These are phyloP conservation scores for Beauveria sp. DNA, from an alignment of 2,329 filamentous ascomycete species.

Conservation along the genomic window DNA sequence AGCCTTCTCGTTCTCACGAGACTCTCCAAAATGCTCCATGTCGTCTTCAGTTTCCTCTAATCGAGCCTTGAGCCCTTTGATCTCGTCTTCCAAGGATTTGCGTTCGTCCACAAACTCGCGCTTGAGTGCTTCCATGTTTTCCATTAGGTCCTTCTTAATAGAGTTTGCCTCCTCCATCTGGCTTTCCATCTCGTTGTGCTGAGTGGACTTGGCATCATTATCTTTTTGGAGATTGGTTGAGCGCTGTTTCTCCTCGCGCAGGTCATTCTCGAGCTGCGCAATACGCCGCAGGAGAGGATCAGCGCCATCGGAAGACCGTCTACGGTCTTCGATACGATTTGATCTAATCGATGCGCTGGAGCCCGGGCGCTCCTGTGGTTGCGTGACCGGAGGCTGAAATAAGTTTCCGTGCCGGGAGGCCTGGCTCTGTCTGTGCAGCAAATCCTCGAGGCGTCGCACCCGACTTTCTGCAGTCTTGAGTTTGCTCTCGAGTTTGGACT, in stretches of 20 bases:
- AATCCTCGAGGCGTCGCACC: conserved; percentile 81
- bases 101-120: conserved; percentile 81
- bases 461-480: conserved; percentile 81
- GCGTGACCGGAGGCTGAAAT: conserved; percentile 42
- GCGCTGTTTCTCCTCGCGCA: conserved; percentile 64
- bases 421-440: conserved; percentile 76
- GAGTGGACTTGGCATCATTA: conserved; percentile 47
- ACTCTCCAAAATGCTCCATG: conserved; percentile 75
- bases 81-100: conserved; percentile 72
- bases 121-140: conserved; percentile 89
- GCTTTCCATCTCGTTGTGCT: conserved; percentile 54
- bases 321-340: conserved; percentile 35
- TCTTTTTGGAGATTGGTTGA: conserved; percentile 63
- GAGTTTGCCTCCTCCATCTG: conserved; percentile 80
- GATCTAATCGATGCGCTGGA: conserved; percentile 42
- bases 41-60: conserved; percentile 90
- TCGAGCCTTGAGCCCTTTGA: conserved; percentile 65
- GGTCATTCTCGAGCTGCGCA: conserved; percentile 66
- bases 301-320: conserved; percentile 37
- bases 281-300: conserved; percentile 42
- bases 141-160: conserved; percentile 87
- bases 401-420: conserved; percentile 47
- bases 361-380: conserved; percentile 41
- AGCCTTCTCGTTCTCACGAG: conserved; percentile 72
- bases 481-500: conserved; percentile 63